These are phyloP conservation scores for Amanita inopinata DNA, from an alignment of 768 basidiomycete species.

Conservation along the genomic window DNA sequence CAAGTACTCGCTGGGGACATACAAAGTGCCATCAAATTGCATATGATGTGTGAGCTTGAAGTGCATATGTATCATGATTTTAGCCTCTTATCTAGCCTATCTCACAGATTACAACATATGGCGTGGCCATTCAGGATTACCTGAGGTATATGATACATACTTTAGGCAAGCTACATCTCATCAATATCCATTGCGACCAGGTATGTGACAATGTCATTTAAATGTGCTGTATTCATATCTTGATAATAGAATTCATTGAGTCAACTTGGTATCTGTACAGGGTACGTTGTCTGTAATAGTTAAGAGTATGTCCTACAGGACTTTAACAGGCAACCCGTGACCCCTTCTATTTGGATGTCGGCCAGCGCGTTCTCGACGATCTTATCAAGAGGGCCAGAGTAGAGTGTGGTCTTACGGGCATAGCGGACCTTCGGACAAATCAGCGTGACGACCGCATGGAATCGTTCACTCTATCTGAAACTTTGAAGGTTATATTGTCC, in stretches of 20 bases:
- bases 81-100: not conserved
- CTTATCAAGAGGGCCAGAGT: constrained; percentile 67
- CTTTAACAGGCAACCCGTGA: constrained; percentile 82
- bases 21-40: constrained; percentile 86
- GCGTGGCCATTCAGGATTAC: constrained; percentile 78
- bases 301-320: constrained; percentile 8
- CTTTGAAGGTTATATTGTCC: constrained; percentile 55
- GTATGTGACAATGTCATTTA: constrained; percentile 21
- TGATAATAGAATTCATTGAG: constrained; percentile 76
- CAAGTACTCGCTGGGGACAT: constrained; percentile 84
- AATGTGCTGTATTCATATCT: not conserved
- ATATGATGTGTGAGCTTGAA: constrained; percentile 61
- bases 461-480: constrained; percentile 90
- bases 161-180: constrained; percentile 60
- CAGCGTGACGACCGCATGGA: constrained; percentile 93
- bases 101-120: constrained; percentile 86
- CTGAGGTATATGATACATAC: constrained; percentile 86
- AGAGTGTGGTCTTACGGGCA: constrained; percentile 76
- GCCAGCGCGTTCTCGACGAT: constrained; percentile 75
- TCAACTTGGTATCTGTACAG: constrained; percentile 94
- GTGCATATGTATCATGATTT: not conserved
- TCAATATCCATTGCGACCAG: constrained; percentile 76
- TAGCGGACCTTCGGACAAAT: constrained; percentile 70
- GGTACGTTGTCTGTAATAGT: constrained; percentile 29
- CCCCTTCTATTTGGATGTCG: constrained; percentile 86